phyloP scores from a whole-genome alignment of 1,284 basidiomycete species.

The Sparassis latifolia region DNA sequence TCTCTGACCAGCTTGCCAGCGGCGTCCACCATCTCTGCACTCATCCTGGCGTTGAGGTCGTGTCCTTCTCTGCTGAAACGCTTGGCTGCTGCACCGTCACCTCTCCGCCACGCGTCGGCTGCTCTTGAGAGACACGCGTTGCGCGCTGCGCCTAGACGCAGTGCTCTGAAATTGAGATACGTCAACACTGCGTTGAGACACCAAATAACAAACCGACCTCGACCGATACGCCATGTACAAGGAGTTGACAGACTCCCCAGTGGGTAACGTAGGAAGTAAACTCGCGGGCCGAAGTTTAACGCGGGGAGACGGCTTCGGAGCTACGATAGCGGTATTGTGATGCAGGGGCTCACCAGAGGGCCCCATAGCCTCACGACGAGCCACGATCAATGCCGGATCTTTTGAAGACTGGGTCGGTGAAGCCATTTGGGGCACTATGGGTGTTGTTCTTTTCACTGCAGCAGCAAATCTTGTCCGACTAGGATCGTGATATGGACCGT shows the following conservation, averaged over 20 bases:
- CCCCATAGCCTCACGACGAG: slow-evolving; percentile 50
- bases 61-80: slow-evolving; percentile 91
- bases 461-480: slow-evolving; percentile 79
- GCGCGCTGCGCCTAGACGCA: slow-evolving; percentile 87
- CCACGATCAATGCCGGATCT: slow-evolving; percentile 32
- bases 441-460: slow-evolving; percentile 65
- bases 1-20: slow-evolving; percentile 79
- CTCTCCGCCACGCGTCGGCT: slow-evolving; percentile 90
- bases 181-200: not conserved
- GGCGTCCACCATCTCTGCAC: slow-evolving; percentile 74
- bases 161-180: slow-evolving; percentile 38
- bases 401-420: slow-evolving; percentile 26
- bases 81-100: slow-evolving; percentile 93
- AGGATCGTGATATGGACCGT: slow-evolving; percentile 55
- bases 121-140: slow-evolving; percentile 95
- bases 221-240: slow-evolving; percentile 87
- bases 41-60: slow-evolving; percentile 87
- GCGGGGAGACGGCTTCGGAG: slow-evolving; percentile 81
- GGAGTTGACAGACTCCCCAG: slow-evolving; percentile 71
- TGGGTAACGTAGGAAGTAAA: slow-evolving; percentile 83
- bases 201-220: slow-evolving; percentile 17
- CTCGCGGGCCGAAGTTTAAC: slow-evolving; percentile 78
- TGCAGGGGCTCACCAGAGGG: slow-evolving; percentile 55
- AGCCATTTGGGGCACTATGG: slow-evolving; percentile 19
- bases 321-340: slow-evolving; percentile 60